Percentiles rank a stretch among this genome's conserved stretches.
Conservation (phyloP, 371 early-diverging fungal genomes). For the Mucor racemosus region DNA sequence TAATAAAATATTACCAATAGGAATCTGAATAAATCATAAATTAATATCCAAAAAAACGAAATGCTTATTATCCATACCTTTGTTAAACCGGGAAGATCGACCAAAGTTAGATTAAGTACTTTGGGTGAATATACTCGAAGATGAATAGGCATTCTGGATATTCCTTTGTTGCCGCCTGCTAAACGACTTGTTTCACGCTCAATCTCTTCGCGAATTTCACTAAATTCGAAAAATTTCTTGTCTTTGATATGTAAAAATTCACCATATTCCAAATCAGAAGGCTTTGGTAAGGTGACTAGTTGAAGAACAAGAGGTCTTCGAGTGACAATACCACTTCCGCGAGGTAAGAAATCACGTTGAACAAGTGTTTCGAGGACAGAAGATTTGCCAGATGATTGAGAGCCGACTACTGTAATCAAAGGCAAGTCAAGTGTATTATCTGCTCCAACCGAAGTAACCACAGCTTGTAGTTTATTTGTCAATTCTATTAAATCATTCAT, state of each 20-base stretch:
- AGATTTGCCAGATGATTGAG: slow-evolving; percentile 93
- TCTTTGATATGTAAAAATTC: slow-evolving; percentile 82
- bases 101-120: slow-evolving; percentile 90
- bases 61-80: slow-evolving; percentile 66
- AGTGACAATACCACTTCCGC: slow-evolving; percentile 93
- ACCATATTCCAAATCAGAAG: slow-evolving; percentile 58
- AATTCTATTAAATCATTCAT: slow-evolving; percentile 79
- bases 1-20: slow-evolving; percentile 40
- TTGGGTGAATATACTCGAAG: slow-evolving; percentile 85
- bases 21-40: slow-evolving; percentile 34
- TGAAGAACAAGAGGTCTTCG: slow-evolving; percentile 92
- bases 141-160: slow-evolving; percentile 86
- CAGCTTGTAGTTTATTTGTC: slow-evolving; percentile 94
- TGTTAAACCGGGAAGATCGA: slow-evolving; percentile 94
- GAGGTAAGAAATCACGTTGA: slow-evolving; percentile 88
- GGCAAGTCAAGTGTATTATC: slow-evolving; percentile 88
- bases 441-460: slow-evolving; percentile 84
- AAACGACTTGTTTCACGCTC: slow-evolving; percentile 87
- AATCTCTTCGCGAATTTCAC: slow-evolving; percentile 88
- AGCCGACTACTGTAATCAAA: slow-evolving; percentile 86
- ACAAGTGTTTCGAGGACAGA: slow-evolving; percentile 93
- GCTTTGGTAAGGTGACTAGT: slow-evolving; percentile 69
- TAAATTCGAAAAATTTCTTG: slow-evolving; percentile 82
- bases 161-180: slow-evolving; percentile 88
- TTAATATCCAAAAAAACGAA: no score